phyloP scores from a whole-genome alignment of 805 yeast species.

The Nakazawaea ernobii region DNA sequence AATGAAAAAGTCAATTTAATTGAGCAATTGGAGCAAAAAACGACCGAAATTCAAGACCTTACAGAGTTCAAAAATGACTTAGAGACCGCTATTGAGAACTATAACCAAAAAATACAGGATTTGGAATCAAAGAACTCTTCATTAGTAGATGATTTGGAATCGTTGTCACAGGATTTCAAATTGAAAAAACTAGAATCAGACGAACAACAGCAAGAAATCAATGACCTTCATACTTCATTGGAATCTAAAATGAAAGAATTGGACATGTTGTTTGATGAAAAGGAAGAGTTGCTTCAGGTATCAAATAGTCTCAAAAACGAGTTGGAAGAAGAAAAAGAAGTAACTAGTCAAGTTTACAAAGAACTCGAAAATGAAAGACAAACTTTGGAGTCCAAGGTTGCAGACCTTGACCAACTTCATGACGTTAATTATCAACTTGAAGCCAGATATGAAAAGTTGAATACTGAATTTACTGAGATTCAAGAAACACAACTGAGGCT shows the following conservation, averaged over 20 bases:
- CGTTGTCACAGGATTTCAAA: constrained; percentile 14
- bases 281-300: constrained; percentile 19
- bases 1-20: constrained; percentile 13
- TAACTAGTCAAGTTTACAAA: not conserved
- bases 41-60: constrained; percentile 11
- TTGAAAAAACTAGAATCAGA: constrained; percentile 12
- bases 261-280: constrained; percentile 10
- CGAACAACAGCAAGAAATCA: constrained; percentile 12
- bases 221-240: constrained; percentile 8
- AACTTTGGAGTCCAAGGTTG: not conserved
- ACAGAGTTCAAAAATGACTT: constrained; percentile 7
- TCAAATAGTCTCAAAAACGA: constrained; percentile 21
- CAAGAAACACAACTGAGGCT: no score
- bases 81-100: constrained; percentile 11
- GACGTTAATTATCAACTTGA: not conserved
- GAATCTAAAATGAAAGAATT: constrained; percentile 11
- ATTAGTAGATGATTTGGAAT: constrained; percentile 11
- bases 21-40: constrained; percentile 17
- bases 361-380: not conserved
- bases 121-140: constrained; percentile 19
- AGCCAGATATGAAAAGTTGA: no score
- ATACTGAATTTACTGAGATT: no score
- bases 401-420: not conserved
- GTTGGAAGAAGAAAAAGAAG: constrained; percentile 9
- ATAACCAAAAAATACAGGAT: constrained; percentile 17